Conservation (phyloP, 768 basidiomycete species). For the Leccinum barrowsii region DNA sequence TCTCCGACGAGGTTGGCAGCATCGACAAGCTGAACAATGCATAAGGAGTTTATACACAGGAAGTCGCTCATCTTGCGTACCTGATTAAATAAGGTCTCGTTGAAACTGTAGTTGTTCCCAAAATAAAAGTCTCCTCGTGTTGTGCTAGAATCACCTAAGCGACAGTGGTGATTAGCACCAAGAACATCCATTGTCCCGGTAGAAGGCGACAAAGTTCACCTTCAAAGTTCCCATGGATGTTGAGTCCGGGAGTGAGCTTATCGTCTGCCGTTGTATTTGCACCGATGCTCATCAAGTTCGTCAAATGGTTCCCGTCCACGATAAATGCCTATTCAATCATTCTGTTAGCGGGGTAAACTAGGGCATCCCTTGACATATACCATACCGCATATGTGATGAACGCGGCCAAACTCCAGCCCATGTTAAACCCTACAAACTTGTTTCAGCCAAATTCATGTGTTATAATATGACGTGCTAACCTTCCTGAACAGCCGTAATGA, state of each 20-base stretch:
- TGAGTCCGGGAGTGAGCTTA: constrained; percentile 17
- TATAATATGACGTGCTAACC: constrained; percentile 1
- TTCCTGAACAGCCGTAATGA: constrained; percentile 25
- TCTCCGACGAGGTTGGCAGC: constrained; percentile 19
- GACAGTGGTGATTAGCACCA: not conserved
- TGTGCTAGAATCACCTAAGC: constrained; percentile 23
- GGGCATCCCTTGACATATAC: not conserved
- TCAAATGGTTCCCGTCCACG: constrained; percentile 27
- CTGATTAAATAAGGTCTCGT: constrained; percentile 25
- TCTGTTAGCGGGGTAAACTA: not conserved
- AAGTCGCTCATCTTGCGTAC: not conserved
- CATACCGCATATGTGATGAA: constrained; percentile 23
- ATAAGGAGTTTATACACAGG: not conserved
- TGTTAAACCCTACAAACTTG: constrained; percentile 19
- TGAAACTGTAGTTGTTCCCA: constrained; percentile 25
- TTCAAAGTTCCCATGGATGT: constrained; percentile 25
- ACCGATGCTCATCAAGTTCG: constrained; percentile 27
- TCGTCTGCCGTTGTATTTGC: constrained; percentile 16
- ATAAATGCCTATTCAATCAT: constrained; percentile 15
- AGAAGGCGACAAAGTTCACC: constrained; percentile 1
- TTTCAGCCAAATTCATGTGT: not conserved
- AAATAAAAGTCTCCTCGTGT: constrained; percentile 26
- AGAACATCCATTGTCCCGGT: not conserved
- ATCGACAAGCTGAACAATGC: constrained; percentile 7
- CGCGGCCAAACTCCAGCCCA: constrained; percentile 20